Percentiles rank a stretch among this genome's conserved stretches.
phyloP scores from a whole-genome alignment of 108 stramenopile genomes.

The Skeletonema potamos region DNA sequence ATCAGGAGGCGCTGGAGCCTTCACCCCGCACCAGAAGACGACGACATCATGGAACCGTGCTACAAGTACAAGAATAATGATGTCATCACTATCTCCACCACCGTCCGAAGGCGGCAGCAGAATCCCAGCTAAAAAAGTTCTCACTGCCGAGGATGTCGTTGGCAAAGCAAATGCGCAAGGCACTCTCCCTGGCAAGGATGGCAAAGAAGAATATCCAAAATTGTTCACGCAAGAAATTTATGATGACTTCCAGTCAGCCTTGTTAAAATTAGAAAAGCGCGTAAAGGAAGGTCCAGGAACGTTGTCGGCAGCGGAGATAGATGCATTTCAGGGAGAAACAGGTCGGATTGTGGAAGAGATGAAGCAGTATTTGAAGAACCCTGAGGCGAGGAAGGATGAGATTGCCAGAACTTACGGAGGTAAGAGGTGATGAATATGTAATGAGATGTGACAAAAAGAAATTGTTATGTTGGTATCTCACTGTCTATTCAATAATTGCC shows the following conservation, averaged over 20 bases:
- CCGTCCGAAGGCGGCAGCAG: neutral
- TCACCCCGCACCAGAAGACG: conserved; percentile 1
- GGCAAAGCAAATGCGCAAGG: conserved; percentile 2
- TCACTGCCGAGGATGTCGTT: conserved; percentile 18
- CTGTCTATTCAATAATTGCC: neutral
- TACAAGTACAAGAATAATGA: neutral
- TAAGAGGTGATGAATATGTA: neutral
- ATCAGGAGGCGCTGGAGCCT: conserved; percentile 5
- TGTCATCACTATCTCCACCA: neutral
- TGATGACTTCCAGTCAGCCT: conserved; percentile 57
- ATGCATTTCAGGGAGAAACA: conserved; percentile 42
- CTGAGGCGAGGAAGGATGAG: neutral
- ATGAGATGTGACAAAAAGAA: neutral
- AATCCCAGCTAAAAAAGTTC: conserved; percentile 6
- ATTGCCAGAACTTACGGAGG: neutral
- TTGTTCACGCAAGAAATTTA: conserved; percentile 59
- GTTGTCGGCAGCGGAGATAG: conserved; percentile 49
- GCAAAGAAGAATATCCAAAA: conserved; percentile 51
- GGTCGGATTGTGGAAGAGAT: conserved; percentile 60
- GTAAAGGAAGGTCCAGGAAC: conserved; percentile 61
- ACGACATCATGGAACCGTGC: neutral
- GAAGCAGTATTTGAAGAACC: conserved; percentile 25
- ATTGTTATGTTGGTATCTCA: neutral
- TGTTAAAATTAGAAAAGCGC: conserved; percentile 63
- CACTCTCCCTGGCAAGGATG: conserved; percentile 9